Conservation (phyloP, 371 early-diverging fungal genomes). For the Encephalitozoon hellem region DNA sequence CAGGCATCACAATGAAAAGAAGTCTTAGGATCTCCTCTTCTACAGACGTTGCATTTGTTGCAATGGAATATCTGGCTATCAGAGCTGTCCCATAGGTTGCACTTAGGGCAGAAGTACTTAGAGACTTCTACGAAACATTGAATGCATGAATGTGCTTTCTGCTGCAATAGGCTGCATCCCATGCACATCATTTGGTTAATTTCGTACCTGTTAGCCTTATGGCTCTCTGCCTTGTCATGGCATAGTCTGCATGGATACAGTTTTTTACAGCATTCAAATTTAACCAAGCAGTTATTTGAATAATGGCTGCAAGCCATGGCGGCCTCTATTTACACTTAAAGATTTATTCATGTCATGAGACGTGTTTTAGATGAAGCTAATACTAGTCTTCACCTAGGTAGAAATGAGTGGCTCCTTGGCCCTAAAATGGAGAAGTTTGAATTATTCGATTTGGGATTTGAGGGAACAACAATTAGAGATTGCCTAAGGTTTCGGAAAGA, state of each 20-base stretch:
- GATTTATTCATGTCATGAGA: not conserved
- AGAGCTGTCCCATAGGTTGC: conserved; percentile 80
- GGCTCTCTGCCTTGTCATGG: conserved; percentile 76
- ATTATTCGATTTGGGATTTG: conserved; percentile 25
- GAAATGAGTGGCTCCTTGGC: not conserved
- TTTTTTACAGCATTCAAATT: conserved; percentile 77
- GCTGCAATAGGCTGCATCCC: conserved; percentile 71
- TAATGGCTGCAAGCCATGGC: conserved; percentile 72
- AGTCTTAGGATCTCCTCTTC: conserved; percentile 70
- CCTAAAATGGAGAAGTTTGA: not conserved
- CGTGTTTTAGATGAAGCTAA: not conserved
- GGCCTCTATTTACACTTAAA: not conserved
- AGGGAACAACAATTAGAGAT: conserved; percentile 24
- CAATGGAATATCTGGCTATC: conserved; percentile 77
- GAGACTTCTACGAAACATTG: conserved; percentile 66
- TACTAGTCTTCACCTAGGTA: not conserved
- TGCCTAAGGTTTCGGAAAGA: not conserved
- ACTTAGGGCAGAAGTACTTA: conserved; percentile 75
- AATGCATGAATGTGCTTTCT: conserved; percentile 67
- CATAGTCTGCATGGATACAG: conserved; percentile 85
- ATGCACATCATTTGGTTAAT: conserved; percentile 81
- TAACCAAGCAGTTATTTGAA: conserved; percentile 70
- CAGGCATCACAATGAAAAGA: conserved; percentile 81
- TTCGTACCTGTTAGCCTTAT: conserved; percentile 67
- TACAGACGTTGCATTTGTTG: conserved; percentile 78